phyloP scores from a whole-genome alignment of 176 grass and related monocot genomes.

The Avena sativa region DNA sequence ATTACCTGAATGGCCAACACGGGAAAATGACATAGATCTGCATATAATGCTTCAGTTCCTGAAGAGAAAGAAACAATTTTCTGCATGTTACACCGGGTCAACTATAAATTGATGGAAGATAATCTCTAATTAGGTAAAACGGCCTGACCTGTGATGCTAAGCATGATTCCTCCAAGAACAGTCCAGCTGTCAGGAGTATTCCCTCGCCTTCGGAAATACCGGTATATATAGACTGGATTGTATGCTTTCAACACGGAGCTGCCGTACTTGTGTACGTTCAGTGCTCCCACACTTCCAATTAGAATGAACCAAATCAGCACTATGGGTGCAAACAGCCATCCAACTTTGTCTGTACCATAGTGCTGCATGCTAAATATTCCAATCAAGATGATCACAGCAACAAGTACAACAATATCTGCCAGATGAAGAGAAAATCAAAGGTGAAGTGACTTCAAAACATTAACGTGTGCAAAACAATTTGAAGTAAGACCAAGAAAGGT shows the following conservation, averaged over 20 bases:
- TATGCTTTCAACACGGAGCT: constrained; percentile 86
- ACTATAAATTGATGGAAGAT: constrained; percentile 20
- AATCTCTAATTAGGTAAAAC: background rate
- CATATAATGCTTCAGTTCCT: constrained; percentile 99
- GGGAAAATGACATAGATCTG: constrained; percentile 97
- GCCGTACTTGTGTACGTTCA: constrained; percentile 87
- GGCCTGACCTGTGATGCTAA: constrained; percentile 89
- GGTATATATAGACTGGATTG: constrained; percentile 81
- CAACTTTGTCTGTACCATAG: constrained; percentile 96
- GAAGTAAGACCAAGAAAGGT: constrained; percentile 13
- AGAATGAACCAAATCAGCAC: constrained; percentile 95
- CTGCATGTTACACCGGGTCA: constrained; percentile 3
- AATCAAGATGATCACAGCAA: constrained; percentile 91
- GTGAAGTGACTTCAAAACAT: constrained; percentile 26
- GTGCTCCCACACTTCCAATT: constrained; percentile 82
- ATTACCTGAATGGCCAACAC: constrained; percentile 95
- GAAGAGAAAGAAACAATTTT: constrained; percentile 29
- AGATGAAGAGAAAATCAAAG: constrained; percentile 44
- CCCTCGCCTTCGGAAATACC: constrained; percentile 60
- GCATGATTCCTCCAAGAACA: constrained; percentile 92
- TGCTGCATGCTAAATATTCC: constrained; percentile 99
- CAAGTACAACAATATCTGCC: constrained; percentile 89
- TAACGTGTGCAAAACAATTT: constrained; percentile 23
- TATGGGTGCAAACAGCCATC: constrained; percentile 95
- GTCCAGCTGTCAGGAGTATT: constrained; percentile 69